These are phyloP conservation scores for Rhynchosporium agropyri DNA, from an alignment of 2,329 filamentous ascomycete genomes.

Conservation along the genomic window DNA sequence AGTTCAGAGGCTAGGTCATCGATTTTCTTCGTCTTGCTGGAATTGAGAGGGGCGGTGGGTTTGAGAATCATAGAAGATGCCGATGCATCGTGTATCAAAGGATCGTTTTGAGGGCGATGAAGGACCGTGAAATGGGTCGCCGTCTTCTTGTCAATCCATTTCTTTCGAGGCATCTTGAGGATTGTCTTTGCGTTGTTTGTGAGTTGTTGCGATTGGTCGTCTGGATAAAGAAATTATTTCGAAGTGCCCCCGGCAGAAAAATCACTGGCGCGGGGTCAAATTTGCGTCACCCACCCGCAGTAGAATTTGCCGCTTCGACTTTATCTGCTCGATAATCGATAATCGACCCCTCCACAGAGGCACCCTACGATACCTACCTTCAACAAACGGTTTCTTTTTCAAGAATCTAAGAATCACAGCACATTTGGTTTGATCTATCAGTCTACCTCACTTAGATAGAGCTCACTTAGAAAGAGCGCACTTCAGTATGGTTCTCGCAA, in stretches of 20 bases:
- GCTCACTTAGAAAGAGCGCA: not conserved
- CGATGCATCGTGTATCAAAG: slow-evolving; percentile 88
- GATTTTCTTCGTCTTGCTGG: slow-evolving; percentile 64
- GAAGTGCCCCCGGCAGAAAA: slow-evolving; percentile 18
- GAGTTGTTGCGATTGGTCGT: slow-evolving; percentile 4
- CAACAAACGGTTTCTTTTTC: too few species aligned
- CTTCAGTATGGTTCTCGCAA: slow-evolving; percentile 70
- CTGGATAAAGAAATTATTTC: slow-evolving; percentile 18
- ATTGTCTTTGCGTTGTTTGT: slow-evolving; percentile 44
- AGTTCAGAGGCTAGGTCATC: slow-evolving; percentile 78
- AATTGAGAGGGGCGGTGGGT: slow-evolving; percentile 57
- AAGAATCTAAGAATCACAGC: slow-evolving; percentile 10
- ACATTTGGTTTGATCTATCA: not conserved
- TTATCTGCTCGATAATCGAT: slow-evolving; percentile 32
- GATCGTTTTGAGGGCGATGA: slow-evolving; percentile 95
- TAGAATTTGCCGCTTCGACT: slow-evolving; percentile 21
- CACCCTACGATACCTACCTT: slow-evolving; percentile 39
- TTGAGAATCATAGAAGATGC: slow-evolving; percentile 92
- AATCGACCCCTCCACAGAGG: slow-evolving; percentile 26
- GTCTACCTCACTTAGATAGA: not conserved
- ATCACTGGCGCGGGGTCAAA: slow-evolving; percentile 31
- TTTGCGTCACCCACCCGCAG: slow-evolving; percentile 33
- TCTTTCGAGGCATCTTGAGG: slow-evolving; percentile 40
- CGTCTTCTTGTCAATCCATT: slow-evolving; percentile 78
- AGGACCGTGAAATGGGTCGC: slow-evolving; percentile 93